Evolutionary conservation across 2,329 filamentous ascomycete genomes (phyloP), one percentile per base, ranked within the genome.

Genomic region (Trichoderma brevicompactum): DNA sequence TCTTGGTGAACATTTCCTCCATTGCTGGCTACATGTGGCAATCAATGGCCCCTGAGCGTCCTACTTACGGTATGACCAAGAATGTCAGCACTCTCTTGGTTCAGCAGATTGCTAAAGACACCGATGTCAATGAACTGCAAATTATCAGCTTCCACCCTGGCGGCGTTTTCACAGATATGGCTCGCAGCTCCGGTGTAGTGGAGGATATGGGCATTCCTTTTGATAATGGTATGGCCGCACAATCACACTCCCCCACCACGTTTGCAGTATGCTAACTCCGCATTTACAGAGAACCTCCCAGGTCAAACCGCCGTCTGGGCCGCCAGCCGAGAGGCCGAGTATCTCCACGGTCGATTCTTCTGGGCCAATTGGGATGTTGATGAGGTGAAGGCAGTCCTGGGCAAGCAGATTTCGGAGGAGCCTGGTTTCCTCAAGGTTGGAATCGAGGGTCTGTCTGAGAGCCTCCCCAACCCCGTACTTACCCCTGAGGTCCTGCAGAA

Each of bases 341-440:
- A 80, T 59, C 66, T 81, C 28, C 78, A 77, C 50, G 76, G 76
- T 5, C 78, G 77, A 34, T 77, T 77, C 41, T 71, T 79, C 3
- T 78, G 75, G 73, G 72, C 75, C 7, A 74, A 74, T n/a, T 82
- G 80, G 79, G 80, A 82, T 68, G 73, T 80, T 1, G 72, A 69
- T 19, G 69, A 70, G 49, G 43, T 71, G 15, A 54, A 64, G 34
- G 34, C 52, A 1, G 65, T 56, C 13, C 36, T 68, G n/a, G 28
- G 65, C n/a, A 38, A 68, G 62, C 61, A 54, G 28, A 68, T 69
- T 62, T 52, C 65, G 2, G 36, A 63, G 7, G 65, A 67, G 15
- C 36, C 67, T 7, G 58, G 63, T 28, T 67, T 58, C 34, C 28
- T 68, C 7, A 67, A 54, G 46, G 56, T 67, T 10, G 62, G 61